Evolutionary conservation across 768 basidiomycete genomes (phyloP).

Genomic region (Ephemerocybe angulata): DNA sequence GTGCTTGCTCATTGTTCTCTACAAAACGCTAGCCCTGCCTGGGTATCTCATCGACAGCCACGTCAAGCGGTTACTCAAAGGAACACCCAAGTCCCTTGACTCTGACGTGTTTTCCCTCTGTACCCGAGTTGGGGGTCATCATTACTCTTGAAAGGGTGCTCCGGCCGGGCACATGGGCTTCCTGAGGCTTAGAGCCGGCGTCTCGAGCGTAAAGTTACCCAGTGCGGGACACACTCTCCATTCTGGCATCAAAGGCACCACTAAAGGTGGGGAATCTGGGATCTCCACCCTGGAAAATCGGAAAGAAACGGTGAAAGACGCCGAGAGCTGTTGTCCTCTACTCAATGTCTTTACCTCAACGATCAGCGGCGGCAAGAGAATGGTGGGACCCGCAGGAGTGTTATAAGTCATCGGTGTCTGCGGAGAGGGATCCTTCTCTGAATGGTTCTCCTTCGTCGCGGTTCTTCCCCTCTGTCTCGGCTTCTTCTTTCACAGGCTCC

Average conservation of each 20-base stretch:
- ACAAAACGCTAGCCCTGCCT: background rate
- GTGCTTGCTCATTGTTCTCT: background rate
- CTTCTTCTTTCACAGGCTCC: constrained; percentile 1
- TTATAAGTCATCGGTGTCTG: background rate
- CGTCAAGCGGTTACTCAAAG: too few species aligned
- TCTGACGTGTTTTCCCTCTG: background rate
- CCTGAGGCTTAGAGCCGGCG: background rate
- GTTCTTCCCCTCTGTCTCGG: background rate
- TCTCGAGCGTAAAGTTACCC: background rate
- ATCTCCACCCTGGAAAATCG: background rate
- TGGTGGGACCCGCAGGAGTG: background rate
- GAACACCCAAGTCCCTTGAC: too few species aligned
- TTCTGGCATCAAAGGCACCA: background rate
- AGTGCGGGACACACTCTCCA: background rate
- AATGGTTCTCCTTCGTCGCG: constrained; percentile 3
- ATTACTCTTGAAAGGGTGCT: background rate
- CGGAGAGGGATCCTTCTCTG: background rate
- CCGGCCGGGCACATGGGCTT: background rate
- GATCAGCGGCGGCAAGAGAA: background rate
- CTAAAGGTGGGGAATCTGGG: background rate
- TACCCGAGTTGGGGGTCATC: background rate
- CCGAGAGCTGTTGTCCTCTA: background rate
- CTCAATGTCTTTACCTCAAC: background rate
- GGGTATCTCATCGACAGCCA: background rate
- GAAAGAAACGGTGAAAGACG: background rate